Evolutionary conservation across 495 filamentous ascomycete species (phyloP).

Genomic region (Tetracladium setigerum): DNA sequence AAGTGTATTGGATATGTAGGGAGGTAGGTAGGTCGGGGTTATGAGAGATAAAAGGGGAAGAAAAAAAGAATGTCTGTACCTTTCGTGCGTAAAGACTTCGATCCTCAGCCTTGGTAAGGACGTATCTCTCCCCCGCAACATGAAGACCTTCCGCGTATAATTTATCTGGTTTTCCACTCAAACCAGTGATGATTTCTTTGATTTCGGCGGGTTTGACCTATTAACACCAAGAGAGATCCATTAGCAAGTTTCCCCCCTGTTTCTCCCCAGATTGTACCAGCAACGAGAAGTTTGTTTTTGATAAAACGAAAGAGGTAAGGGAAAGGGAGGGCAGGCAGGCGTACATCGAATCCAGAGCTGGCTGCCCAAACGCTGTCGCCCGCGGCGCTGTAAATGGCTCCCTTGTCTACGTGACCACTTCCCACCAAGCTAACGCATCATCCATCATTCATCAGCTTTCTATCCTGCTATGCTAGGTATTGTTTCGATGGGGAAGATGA

Average conservation of each 20-base stretch:
- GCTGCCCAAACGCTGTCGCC: conserved; percentile 80
- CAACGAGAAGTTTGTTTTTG: background rate
- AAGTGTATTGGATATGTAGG: too few relatives aligned
- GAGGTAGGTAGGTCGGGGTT: background rate
- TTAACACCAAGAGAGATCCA: too few relatives aligned
- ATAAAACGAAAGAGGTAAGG: background rate
- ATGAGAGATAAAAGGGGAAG: background rate
- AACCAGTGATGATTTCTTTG: conserved; percentile 42
- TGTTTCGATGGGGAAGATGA: too few relatives aligned
- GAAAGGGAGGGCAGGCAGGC: conserved; percentile 21
- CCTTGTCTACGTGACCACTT: conserved; percentile 77
- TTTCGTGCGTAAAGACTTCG: conserved; percentile 78
- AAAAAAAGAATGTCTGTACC: too few relatives aligned
- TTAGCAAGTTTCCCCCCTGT: too few relatives aligned
- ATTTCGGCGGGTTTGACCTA: conserved; percentile 56
- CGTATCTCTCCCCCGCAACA: conserved; percentile 61
- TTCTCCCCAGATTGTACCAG: too few relatives aligned
- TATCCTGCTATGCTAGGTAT: conserved; percentile 2
- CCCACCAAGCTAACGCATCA: conserved; percentile 72
- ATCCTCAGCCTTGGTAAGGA: conserved; percentile 65
- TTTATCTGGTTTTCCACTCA: conserved; percentile 39
- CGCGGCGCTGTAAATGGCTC: conserved; percentile 73
- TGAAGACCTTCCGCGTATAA: conserved; percentile 56
- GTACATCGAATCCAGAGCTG: conserved; percentile 64
- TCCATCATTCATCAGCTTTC: conserved; percentile 6